phyloP scores from a whole-genome alignment of 2,329 filamentous ascomycete species.

The Aureobasidium vineae region DNA sequence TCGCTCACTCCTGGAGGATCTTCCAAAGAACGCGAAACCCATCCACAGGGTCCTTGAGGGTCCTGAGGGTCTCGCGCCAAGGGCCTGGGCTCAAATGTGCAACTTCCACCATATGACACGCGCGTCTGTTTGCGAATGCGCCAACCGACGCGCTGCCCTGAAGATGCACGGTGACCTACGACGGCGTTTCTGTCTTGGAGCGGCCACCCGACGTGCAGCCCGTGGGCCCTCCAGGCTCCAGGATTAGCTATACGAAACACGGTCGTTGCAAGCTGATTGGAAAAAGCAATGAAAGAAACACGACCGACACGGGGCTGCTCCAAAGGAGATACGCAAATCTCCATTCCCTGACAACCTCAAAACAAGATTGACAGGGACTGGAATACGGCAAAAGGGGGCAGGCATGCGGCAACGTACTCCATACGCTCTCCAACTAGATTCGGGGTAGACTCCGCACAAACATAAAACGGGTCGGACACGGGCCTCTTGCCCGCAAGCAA shows the following conservation, averaged over 20 bases:
- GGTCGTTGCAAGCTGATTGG: background rate
- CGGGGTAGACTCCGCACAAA: background rate
- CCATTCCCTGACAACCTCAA: background rate
- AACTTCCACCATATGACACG: constrained; percentile 14
- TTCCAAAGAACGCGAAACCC: background rate
- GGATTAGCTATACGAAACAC: background rate
- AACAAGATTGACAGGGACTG: background rate
- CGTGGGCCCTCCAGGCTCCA: background rate
- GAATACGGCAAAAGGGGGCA: background rate
- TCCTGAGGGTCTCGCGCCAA: background rate
- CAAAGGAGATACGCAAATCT: background rate
- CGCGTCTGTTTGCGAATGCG: constrained; percentile 1
- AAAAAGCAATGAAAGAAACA: background rate
- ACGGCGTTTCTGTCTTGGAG: background rate
- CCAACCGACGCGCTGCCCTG: background rate
- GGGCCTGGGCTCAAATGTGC: constrained; percentile 1
- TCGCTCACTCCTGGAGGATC: background rate
- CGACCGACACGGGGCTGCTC: background rate
- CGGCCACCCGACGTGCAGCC: background rate
- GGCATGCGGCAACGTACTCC: background rate
- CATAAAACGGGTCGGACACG: background rate
- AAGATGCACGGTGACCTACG: background rate
- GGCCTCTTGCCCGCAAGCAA: background rate
- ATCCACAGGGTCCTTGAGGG: background rate
- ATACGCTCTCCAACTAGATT: background rate